phyloP scores from a whole-genome alignment of 2,329 filamentous ascomycete genomes.

The Venturia nashicola region DNA sequence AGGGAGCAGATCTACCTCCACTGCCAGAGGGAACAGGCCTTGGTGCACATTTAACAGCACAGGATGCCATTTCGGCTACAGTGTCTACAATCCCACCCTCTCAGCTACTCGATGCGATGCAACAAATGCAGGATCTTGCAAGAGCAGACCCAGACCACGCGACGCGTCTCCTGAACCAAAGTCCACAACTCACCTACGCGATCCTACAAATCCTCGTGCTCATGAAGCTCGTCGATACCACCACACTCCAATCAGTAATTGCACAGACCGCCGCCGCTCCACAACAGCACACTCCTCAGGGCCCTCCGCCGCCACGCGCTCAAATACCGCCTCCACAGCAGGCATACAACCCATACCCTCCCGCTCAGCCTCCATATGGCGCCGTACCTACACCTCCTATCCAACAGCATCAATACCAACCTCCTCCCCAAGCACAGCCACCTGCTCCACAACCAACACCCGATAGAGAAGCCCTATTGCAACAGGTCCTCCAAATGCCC shows the following conservation, averaged over 20 bases:
- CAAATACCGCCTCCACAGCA: slow-evolving; percentile 26
- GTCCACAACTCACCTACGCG: slow-evolving; percentile 86
- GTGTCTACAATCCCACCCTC: slow-evolving; percentile 74
- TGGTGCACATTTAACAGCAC: slow-evolving; percentile 67
- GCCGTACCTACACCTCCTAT: slow-evolving; percentile 37
- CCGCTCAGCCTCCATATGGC: slow-evolving; percentile 15
- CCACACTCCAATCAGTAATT: slow-evolving; percentile 69
- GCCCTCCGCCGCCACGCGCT: slow-evolving; percentile 17
- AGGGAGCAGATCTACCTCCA: slow-evolving; percentile 49
- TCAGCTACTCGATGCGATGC: slow-evolving; percentile 84
- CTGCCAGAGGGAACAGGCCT: slow-evolving; percentile 78
- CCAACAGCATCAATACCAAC: slow-evolving; percentile 23
- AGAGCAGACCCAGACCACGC: slow-evolving; percentile 70
- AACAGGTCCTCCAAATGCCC: slow-evolving; percentile 69
- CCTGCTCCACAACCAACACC: slow-evolving; percentile 30
- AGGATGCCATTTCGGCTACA: slow-evolving; percentile 85
- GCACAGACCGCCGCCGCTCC: slow-evolving; percentile 37
- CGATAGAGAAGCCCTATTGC: slow-evolving; percentile 62
- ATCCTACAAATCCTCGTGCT: slow-evolving; percentile 89
- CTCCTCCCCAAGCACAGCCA: slow-evolving; percentile 13
- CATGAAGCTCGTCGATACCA: slow-evolving; percentile 82
- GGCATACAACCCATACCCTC: slow-evolving; percentile 8
- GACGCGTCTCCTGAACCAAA: slow-evolving; percentile 73
- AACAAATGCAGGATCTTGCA: slow-evolving; percentile 89
- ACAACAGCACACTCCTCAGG: neutral